A percentile compares a stretch with the other conserved stretches of the same genome.
Conservation (phyloP, 2,329 filamentous ascomycete genomes). For the Arthrobotrys iridis region DNA sequence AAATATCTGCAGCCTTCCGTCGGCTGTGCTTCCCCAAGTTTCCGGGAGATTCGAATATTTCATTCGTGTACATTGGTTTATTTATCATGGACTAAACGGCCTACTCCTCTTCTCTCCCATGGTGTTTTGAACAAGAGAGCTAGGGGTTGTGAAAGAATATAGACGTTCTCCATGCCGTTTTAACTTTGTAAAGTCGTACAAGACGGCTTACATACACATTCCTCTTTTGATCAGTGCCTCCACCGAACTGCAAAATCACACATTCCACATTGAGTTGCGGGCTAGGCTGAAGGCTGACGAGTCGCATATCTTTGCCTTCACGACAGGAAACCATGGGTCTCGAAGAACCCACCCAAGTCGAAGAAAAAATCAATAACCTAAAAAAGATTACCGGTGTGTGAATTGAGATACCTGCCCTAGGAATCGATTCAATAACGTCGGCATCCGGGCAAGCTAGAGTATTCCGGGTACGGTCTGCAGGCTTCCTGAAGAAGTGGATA, state of each 20-base stretch:
- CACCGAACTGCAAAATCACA: constrained; percentile 15
- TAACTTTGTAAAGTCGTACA: constrained; percentile 39
- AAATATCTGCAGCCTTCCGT: constrained; percentile 49
- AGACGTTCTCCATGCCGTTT: constrained; percentile 20
- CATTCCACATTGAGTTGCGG: constrained; percentile 40
- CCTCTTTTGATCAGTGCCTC: constrained; percentile 15
- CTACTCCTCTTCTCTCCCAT: neutral
- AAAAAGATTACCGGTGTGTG: constrained; percentile 12
- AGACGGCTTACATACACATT: constrained; percentile 34
- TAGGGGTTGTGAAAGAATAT: neutral
- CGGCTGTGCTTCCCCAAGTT: constrained; percentile 44
- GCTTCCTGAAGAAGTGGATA: constrained; percentile 24
- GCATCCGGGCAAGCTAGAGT: neutral
- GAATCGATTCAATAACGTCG: neutral
- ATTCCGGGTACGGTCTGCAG: neutral
- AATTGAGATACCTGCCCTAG: constrained; percentile 13
- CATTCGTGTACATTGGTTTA: neutral
- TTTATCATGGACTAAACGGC: neutral
- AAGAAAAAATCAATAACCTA: constrained; percentile 28
- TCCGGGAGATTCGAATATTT: constrained; percentile 29
- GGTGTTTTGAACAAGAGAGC: constrained; percentile 17
- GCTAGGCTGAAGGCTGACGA: constrained; percentile 18
- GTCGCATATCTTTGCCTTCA: neutral
- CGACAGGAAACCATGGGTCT: constrained; percentile 37
- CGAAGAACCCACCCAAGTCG: constrained; percentile 33